Evolutionary conservation across 495 filamentous ascomycete genomes (phyloP), one percentile per base, ranked within the genome.

Genomic region (Collariella sp.): DNA sequence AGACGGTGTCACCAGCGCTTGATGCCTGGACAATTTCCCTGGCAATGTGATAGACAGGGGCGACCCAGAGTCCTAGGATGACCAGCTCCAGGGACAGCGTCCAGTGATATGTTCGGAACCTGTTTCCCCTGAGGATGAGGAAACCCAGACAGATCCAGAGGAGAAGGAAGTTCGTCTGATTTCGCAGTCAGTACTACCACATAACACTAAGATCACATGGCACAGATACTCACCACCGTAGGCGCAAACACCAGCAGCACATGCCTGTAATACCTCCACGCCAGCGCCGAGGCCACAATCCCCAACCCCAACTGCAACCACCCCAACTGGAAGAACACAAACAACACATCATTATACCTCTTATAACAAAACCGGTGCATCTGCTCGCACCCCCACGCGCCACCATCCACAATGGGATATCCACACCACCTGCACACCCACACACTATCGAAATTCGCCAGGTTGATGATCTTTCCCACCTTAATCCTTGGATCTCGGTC

Each of bases 381-480:
- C 52, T 66, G 55, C 41, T 60, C 61, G 44, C 62, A 47, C 1
- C 48, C 48, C 22, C 31, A 56, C 9, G 61, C 54, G 9, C 42
- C 46, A 3, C 49, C 52, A 1, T 55, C 56, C 19, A 22, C 24
- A 15, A 67, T 56, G 36, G 67, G 64, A 31, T 20, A 46, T 10
- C 62, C 62, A 38, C 67, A 69, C 62, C 62, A 67, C 19, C 65
- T 62, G 31, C 67, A 69, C 10, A 63, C 52, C 56, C 54, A 60
- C 35, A 58, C 63, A 1, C 12, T 43, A n/a, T 40, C 43, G 16
- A 46, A 33, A 52, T 60, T 61, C 13, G 50, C 67, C 24, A 69
- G 58, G 13, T 42, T 12, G 10, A 65, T 47, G 46, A 52, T 56
- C 46, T 41, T 56, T 22, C 61, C 64, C 11, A 60, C 50, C 5